These are phyloP conservation scores for Cordyceps fumosorosea DNA, from an alignment of 2,329 filamentous ascomycete genomes.

Conservation along the genomic window DNA sequence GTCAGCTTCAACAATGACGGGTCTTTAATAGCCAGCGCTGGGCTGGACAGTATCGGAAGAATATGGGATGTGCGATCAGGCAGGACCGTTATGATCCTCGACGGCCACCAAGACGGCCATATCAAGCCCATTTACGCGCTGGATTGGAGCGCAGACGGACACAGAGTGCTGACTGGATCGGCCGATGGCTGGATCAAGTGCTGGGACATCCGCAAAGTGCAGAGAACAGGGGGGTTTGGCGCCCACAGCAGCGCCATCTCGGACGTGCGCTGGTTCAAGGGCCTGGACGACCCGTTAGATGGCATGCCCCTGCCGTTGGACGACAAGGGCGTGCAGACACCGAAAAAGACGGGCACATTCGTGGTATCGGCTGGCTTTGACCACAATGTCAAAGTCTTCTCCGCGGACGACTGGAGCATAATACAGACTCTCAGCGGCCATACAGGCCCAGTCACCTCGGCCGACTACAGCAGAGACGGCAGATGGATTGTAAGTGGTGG, in stretches of 20 bases:
- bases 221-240: conserved; percentile 75
- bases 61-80: conserved; percentile 94
- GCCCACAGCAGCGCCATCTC: conserved; percentile 89
- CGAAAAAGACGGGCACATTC: conserved; percentile 86
- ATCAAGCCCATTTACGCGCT: conserved; percentile 90
- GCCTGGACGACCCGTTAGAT: conserved; percentile 64
- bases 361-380: conserved; percentile 90
- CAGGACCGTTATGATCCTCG: conserved; percentile 90
- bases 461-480: conserved; percentile 79
- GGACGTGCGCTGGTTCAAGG: conserved; percentile 91
- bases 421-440: conserved; percentile 85
- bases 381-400: conserved; percentile 91
- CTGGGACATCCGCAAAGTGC: conserved; percentile 91
- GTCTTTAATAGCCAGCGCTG: conserved; percentile 83
- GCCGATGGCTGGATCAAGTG: conserved; percentile 96
- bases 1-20: conserved; percentile 88
- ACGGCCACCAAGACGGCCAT: conserved; percentile 72
- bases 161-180: conserved; percentile 87
- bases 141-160: conserved; percentile 87
- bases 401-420: conserved; percentile 90
- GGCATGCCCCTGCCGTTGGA: conserved; percentile 54
- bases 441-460: conserved; percentile 83
- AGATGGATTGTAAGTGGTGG: conserved; percentile 93
- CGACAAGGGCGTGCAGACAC: conserved; percentile 58
- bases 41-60: conserved; percentile 86